A percentile compares a stretch with the other conserved stretches of the same genome.
These are phyloP conservation scores for Saksenaea vasiformis DNA, from an alignment of 371 early-diverging fungal genomes.

Conservation along the genomic window DNA sequence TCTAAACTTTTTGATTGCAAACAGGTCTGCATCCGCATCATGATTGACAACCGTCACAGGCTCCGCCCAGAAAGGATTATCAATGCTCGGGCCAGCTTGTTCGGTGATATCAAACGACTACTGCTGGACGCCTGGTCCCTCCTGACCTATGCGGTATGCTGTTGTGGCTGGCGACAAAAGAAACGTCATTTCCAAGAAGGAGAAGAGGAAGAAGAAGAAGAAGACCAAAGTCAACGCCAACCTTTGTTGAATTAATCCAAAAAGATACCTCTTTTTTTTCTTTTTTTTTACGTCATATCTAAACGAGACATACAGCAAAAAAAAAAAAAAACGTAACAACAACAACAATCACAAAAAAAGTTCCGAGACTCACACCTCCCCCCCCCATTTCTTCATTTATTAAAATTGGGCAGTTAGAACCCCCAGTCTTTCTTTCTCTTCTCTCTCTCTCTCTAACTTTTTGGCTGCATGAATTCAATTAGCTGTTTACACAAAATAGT, in stretches of 20 bases:
- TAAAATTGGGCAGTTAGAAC: too few relatives aligned
- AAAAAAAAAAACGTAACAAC: too few relatives aligned
- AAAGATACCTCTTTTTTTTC: too few relatives aligned
- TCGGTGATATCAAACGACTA: constrained; percentile 22
- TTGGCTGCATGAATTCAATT: too few relatives aligned
- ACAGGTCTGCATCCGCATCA: constrained; percentile 52
- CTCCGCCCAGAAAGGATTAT: constrained; percentile 64
- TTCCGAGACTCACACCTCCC: too few relatives aligned
- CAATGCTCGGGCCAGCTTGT: constrained; percentile 25
- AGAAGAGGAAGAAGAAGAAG: background rate
- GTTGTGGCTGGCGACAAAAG: constrained; percentile 13
- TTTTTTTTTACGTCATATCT: too few relatives aligned
- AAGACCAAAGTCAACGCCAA: constrained; percentile 11
- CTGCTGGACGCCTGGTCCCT: background rate
- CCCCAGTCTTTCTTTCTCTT: too few relatives aligned
- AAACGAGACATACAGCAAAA: too few relatives aligned
- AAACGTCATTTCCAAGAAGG: constrained; percentile 8
- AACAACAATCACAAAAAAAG: too few relatives aligned
- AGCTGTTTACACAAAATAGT: too few relatives aligned
- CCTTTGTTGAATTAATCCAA: constrained; percentile 6
- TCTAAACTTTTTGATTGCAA: background rate
- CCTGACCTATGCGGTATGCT: constrained; percentile 4
- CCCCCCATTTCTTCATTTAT: too few relatives aligned
- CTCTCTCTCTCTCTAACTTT: too few relatives aligned
- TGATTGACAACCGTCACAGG: constrained; percentile 60